phyloP scores from a whole-genome alignment of 805 yeast species.

The Nakazawaea laoshanensis region DNA sequence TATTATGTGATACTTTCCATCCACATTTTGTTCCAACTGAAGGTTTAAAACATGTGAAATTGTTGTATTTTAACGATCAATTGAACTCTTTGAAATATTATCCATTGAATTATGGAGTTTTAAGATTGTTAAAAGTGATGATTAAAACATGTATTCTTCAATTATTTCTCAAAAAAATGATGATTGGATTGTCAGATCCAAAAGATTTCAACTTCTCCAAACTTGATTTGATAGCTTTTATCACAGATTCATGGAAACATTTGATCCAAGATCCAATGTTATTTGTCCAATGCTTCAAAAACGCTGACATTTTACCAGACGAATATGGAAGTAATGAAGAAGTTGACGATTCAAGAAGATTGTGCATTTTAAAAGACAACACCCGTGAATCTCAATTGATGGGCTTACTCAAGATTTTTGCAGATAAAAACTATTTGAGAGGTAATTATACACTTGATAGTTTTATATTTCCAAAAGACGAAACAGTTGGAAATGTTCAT shows the following conservation, averaged over 20 bases:
- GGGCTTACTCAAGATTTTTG: conserved; percentile 15
- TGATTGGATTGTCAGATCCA: conserved; percentile 5
- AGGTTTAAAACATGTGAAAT: conserved; percentile 17
- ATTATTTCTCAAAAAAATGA: conserved; percentile 10
- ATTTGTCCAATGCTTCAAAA: conserved; percentile 15
- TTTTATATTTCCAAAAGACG: conserved; percentile 28
- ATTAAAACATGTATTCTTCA: conserved; percentile 16
- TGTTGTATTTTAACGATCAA: conserved; percentile 20
- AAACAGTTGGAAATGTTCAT: conserved; percentile 21
- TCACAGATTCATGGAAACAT: conserved; percentile 15
- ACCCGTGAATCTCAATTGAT: conserved; percentile 17
- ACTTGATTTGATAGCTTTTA: conserved; percentile 16
- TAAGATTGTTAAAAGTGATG: conserved; percentile 23
- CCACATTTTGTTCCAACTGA: conserved; percentile 27
- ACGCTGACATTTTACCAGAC: conserved; percentile 14
- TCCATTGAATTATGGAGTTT: conserved; percentile 25
- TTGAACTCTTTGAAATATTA: conserved; percentile 15
- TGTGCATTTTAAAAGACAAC: conserved; percentile 11
- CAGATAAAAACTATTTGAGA: conserved; percentile 12
- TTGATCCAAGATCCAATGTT: conserved; percentile 1
- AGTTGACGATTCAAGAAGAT: conserved; percentile 1
- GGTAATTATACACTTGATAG: conserved; percentile 17
- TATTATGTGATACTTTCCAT: conserved; percentile 25
- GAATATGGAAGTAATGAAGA: conserved; percentile 6
- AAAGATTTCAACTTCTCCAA: conserved; percentile 13